Evolutionary conservation across 2,329 filamentous ascomycete species (phyloP).

Genomic region (Elsinoe arachidis): DNA sequence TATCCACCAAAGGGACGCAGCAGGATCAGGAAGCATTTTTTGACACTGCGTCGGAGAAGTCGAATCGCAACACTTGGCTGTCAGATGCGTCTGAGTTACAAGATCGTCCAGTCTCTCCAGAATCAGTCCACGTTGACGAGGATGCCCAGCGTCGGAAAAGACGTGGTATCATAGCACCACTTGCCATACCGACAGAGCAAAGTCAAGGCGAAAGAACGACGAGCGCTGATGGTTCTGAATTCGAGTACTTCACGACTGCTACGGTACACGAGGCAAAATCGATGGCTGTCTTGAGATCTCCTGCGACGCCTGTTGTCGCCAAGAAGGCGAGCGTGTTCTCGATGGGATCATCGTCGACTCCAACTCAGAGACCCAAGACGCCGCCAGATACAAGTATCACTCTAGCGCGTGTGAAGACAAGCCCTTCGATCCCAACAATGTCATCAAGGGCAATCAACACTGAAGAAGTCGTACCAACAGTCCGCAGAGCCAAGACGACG

Average conservation of each 20-base stretch:
- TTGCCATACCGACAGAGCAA: not conserved
- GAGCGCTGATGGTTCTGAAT: slow-evolving; percentile 48
- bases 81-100: slow-evolving; percentile 5
- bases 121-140: not conserved
- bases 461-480: not conserved
- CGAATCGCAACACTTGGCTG: slow-evolving; percentile 6
- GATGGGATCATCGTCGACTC: slow-evolving; percentile 5
- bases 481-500: not conserved
- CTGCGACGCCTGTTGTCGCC: slow-evolving; percentile 57
- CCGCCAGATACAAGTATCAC: not conserved
- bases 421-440: not conserved
- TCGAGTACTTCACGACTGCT: slow-evolving; percentile 77
- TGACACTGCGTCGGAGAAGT: slow-evolving; percentile 6
- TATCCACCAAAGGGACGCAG: not conserved
- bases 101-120: not conserved
- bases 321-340: slow-evolving; percentile 23
- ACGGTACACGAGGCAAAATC: slow-evolving; percentile 77
- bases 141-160: slow-evolving; percentile 7
- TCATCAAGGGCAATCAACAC: not conserved
- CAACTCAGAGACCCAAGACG: not conserved
- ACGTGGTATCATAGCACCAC: not conserved
- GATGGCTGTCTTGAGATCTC: slow-evolving; percentile 71
- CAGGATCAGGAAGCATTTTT: not conserved
- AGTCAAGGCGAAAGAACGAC: slow-evolving; percentile 24
- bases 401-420: not conserved